Evolutionary conservation across 495 filamentous ascomycete species (phyloP).

Genomic region (Cercophora scortea): DNA sequence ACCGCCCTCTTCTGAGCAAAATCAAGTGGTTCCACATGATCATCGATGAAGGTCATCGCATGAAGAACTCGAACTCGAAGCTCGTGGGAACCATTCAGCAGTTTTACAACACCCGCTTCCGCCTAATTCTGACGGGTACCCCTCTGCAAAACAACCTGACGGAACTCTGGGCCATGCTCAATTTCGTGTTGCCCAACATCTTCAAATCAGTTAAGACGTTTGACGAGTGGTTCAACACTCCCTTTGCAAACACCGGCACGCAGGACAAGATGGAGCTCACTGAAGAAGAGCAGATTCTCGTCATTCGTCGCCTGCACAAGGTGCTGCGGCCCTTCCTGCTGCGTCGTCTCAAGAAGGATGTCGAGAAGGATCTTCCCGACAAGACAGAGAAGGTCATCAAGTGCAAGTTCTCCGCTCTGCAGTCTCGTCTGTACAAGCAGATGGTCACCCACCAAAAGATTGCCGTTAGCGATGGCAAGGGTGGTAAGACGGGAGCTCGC

Average conservation of each 20-base stretch:
- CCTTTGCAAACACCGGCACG: slow-evolving; percentile 94
- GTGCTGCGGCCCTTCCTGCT: slow-evolving; percentile 95
- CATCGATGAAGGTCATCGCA: slow-evolving; percentile 97
- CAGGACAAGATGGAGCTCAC: slow-evolving; percentile 98
- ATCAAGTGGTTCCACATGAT: slow-evolving; percentile 99
- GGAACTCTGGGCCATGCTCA: slow-evolving; percentile 94
- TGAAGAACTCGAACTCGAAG: slow-evolving; percentile 99
- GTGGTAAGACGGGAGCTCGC: slow-evolving; percentile 88
- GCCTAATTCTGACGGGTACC: slow-evolving; percentile 94
- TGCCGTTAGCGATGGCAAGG: slow-evolving; percentile 88
- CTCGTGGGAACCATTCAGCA: slow-evolving; percentile 88
- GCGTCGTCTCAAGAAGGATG: slow-evolving; percentile 97
- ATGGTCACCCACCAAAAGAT: slow-evolving; percentile 93
- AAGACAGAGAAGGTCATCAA: slow-evolving; percentile 99
- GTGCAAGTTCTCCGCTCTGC: slow-evolving; percentile 92
- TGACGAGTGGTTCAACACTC: slow-evolving; percentile 99
- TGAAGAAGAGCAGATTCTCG: slow-evolving; percentile 98
- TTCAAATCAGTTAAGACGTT: slow-evolving; percentile 99
- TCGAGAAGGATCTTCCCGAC: slow-evolving; percentile 96
- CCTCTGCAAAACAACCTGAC: slow-evolving; percentile 95
- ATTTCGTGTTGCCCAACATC: slow-evolving; percentile 96
- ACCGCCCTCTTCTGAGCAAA: slow-evolving; percentile 87
- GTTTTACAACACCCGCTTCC: slow-evolving; percentile 91
- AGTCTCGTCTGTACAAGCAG: slow-evolving; percentile 90
- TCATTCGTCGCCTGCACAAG: slow-evolving; percentile 97